Conservation (phyloP, 805 yeast genomes). For the Pichia ethanolica region DNA sequence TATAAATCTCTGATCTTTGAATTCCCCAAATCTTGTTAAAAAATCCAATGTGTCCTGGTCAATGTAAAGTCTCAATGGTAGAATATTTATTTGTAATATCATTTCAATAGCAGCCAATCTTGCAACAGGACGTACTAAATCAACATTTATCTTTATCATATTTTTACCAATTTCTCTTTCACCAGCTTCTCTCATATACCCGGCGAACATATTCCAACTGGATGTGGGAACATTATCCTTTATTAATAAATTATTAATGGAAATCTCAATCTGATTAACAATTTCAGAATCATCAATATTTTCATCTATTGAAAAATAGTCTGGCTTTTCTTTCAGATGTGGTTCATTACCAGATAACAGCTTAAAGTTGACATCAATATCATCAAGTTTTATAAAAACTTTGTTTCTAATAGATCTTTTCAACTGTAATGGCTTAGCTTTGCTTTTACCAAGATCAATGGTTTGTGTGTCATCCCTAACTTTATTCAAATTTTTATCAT, state of each 20-base stretch:
- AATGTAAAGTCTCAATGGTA: slow-evolving; percentile 76
- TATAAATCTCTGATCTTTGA: slow-evolving; percentile 62
- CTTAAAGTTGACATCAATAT: slow-evolving; percentile 40
- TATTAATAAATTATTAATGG: slow-evolving; percentile 49
- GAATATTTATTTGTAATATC: slow-evolving; percentile 41
- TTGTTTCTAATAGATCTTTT: slow-evolving; percentile 60
- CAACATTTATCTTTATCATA: slow-evolving; percentile 49
- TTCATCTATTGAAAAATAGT: slow-evolving; percentile 22
- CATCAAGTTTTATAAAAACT: slow-evolving; percentile 45
- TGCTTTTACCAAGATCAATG: slow-evolving; percentile 27
- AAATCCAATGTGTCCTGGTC: slow-evolving; percentile 94
- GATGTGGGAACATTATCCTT: slow-evolving; percentile 79
- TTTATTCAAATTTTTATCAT: neutral
- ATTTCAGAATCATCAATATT: slow-evolving; percentile 33
- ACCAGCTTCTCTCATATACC: slow-evolving; percentile 61
- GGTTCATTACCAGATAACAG: slow-evolving; percentile 37
- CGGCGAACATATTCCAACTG: slow-evolving; percentile 81
- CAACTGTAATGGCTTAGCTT: slow-evolving; percentile 42
- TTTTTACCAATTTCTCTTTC: slow-evolving; percentile 62
- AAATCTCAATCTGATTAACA: slow-evolving; percentile 42
- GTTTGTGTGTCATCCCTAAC: neutral
- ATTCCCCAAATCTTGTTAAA: slow-evolving; percentile 69
- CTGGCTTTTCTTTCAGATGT: slow-evolving; percentile 20
- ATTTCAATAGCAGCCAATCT: slow-evolving; percentile 64
- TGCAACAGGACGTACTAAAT: slow-evolving; percentile 58